Base-by-base conservation (phyloP, 768 basidiomycete species). In the Suillus clintonianus region DNA sequence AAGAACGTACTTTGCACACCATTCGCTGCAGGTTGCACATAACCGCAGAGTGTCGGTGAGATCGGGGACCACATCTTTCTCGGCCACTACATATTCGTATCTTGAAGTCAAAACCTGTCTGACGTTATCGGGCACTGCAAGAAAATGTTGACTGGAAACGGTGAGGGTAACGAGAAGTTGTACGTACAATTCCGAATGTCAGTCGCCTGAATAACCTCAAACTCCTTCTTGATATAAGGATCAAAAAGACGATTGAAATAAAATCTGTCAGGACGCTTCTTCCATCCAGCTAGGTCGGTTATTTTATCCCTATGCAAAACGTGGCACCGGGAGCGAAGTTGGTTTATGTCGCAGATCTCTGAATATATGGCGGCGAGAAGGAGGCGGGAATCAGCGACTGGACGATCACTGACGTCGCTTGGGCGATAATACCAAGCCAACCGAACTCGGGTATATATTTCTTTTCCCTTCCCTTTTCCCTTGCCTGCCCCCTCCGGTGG, bases 351-450 rank as follows among this genome's bases (percentile, higher is more conserved):
- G 82, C 94, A 94, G 59, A 95, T 87, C 81, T 98, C 97, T 61
- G 94, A 92, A 80, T 95, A 97, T 77, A 99, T 97, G 67, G 96
- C 94, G 51, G 96, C 95, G 65, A 97, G 86, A 64, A 99, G 86
- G 53, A 97, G 84, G 66, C 97, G 90, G 68, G 90, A 91, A 81
- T 99, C 97, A 63, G 91, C 86, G 64, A 95, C 89, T 34, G 90
- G 86, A 63, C 96, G 90, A 81, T 95, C 94, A 74, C 90, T 93
- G 69, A 98, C 92, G 85, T 99, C 97, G 78, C 90, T 88, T 59
- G 95, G 95, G 68, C 97, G 92, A 81, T 98, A 97, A 81, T 96
- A 99, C 88, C 95, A 95, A 51, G 94, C 94, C 61, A 98, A 83
- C 59, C 95, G 89, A 68, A 95, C 95, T 72, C 93, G 91, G 68